Evolutionary conservation across 768 basidiomycete species (phyloP), one percentile per base, ranked within the genome.

Genomic region (Termitomyces sp.): DNA sequence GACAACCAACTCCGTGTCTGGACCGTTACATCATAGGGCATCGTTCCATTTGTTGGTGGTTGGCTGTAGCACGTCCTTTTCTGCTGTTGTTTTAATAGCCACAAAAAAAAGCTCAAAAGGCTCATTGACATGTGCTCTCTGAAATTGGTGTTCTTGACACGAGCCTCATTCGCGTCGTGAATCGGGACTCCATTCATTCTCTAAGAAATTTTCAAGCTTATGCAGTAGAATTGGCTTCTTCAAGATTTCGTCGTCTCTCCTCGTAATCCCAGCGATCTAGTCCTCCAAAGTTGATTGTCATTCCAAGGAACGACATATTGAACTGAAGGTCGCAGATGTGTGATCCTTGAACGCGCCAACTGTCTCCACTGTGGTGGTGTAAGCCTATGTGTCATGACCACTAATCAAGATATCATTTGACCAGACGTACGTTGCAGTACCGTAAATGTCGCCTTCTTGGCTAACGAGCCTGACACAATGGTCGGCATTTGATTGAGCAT

Each of bases 1-100:
- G 95, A 98, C 77, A 89, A 96, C 79, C 82, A 85, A 64, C 87
- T 97, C 72, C 90, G 93, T 65, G 91, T 94, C 72, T 95, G 91
- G 93, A 88, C 86, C 68, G 93, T 95, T 64, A 82, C 81, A 61
- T 79, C 81, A 79, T 83, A 78, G 79, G 75, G 75, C 61, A 61
- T 57, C 64, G 64, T 59, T 55, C 60, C 63, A 62, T 64, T 37
- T 65, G 58, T 57, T 65, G 32, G 57, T 57, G 47, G 49, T 53
- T 33, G 59, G 49, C 48, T 58, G 58, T 63, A 50, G 62, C 56
- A 56, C 52, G 47, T 60, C 53, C n/a, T 58, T 63, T 64, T 61
- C 37, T 59, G 61, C 55, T 63, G 61, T 64, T 60, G 57, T 59
- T 62, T 45, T 40, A 46, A 59, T 68, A 62, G 60, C 56, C 52